Base-by-base conservation (phyloP, 2,329 filamentous ascomycete species). In the Fusarium illudens region DNA sequence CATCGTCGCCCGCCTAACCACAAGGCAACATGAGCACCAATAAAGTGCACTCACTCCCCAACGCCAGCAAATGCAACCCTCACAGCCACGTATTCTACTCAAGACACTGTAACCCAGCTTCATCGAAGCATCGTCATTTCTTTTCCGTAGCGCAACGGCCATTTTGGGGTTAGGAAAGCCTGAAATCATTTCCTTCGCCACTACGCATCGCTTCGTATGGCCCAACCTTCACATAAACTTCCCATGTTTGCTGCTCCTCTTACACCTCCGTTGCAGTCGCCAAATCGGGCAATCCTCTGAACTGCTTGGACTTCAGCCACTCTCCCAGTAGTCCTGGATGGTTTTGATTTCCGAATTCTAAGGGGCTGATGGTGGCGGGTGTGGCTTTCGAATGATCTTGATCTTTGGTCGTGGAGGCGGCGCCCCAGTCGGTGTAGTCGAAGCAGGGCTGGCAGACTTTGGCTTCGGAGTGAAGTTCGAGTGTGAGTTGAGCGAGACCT, bases 361-460 rank as follows among this genome's bases (percentile, higher is more conserved):
- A 52, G 72, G 51, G 46, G 73, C 64, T 22, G 75, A 53, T 15
- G 71, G 72, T 30, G 73, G 68, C 20, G 72, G 65, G 7, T 77
- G 74, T 22, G 77, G 73, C 58, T 79, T 80, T 46, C 77, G 73
- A n/a, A 79, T 75, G 39, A 80, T 76, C 48, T 80, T 80, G 22
- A 80, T 80, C 65, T 80, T 80, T 2, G 76, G 75, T 25, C 77
- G 69, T 20, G 72, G 71, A 15, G 65, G 53, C 12, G 71, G 57
- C 13, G 66, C 59, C 48, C 66, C 68, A 17, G 65, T 62, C 3
- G 75, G 75, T 6, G 73, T 74, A 6, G 60, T 62, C 11, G 69
- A 59, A 4, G 70, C 61, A n/a, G 73, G 70, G 53, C 70, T 75
- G 19, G 66, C 62, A 20, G 68, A 61, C 48, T 74, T 77, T 9